Evolutionary conservation across 208 protist genomes (phyloP).

Genomic region (Naegleria gruberi): DNA sequence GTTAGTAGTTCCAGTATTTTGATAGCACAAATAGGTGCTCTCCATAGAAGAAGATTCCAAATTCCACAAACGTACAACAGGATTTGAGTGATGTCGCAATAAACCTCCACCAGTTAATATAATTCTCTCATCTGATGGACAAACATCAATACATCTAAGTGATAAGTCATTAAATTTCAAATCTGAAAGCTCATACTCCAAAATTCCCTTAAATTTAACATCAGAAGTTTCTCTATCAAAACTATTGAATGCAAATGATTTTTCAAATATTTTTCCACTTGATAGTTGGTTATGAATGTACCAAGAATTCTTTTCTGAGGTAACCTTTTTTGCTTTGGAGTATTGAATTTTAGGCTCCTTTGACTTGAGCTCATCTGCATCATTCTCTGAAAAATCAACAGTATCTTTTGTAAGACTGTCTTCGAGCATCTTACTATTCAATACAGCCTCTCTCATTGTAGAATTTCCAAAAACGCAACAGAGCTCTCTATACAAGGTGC

Average conservation of each 20-base stretch:
- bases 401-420: not conserved
- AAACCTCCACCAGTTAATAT: not conserved
- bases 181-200: not conserved
- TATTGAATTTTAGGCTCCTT: not conserved
- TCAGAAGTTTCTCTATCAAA: not conserved
- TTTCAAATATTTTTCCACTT: not conserved
- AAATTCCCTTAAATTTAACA: not conserved
- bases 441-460: conserved; percentile 16
- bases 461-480: conserved; percentile 19
- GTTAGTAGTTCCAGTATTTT: not conserved
- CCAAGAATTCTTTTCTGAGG: not conserved
- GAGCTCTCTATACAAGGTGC: not conserved
- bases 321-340: not conserved
- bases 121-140: not conserved
- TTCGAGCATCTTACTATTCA: not conserved
- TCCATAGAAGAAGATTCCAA: not conserved
- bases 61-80: conserved; percentile 6
- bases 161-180: not conserved
- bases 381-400: not conserved
- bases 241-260: not conserved
- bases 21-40: not conserved
- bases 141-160: not conserved
- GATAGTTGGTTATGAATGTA: not conserved
- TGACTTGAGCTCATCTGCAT: not conserved
- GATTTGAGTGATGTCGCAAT: not conserved